Evolutionary conservation across 345 rosid genomes (phyloP), one percentile per base, ranked within the genome.

Genomic region (Ceriops decandra): DNA sequence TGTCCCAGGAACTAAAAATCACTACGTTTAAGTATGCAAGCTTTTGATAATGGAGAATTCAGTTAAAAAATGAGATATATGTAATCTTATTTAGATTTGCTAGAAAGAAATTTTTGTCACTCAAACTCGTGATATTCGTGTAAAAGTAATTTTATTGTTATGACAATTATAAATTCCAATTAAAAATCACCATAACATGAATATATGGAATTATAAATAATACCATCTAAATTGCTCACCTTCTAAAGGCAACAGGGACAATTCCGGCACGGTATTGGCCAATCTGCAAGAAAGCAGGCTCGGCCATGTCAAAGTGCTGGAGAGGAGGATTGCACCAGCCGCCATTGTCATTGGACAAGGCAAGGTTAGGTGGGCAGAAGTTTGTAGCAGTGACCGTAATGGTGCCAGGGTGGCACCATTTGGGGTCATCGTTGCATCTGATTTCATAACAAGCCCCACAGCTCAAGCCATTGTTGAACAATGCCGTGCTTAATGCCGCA

Each of bases 261-360:
- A 86, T 86, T 47, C 91, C 88, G 22, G 88, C 88, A 52, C 78
- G 79, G 68, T 84, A 87, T 2, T 81, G 78, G 26, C 88, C 87
- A 13, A 86, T 84, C 64, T 83, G 83, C 47, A 83, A 72, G 70
- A 86, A 87, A 65, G 86, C 87, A 35, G 88, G 87, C 69, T 79
- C 59, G n/a, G 85, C 88, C 76, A 85, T 57, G 63, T 87, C 91
- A 32, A 82, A 86, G 72, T 86, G 90, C 38, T 82, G 80, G 33
- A 79, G 86, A 22, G 90, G 90, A 67, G 90, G 87, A 60, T 84
- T 86, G 70, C 91, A 86, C 91, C 91, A 85, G 8, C 88, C 85
- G 21, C 91, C 91, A 33, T 84, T 80, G 68, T 85, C 69, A 52
- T 83, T 81, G n/a, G 89, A 52, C 58, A 76, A 53, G 52, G 83